These are phyloP conservation scores for Gossypium mustelinum DNA, from an alignment of 345 rosid species.

Conservation along the genomic window DNA sequence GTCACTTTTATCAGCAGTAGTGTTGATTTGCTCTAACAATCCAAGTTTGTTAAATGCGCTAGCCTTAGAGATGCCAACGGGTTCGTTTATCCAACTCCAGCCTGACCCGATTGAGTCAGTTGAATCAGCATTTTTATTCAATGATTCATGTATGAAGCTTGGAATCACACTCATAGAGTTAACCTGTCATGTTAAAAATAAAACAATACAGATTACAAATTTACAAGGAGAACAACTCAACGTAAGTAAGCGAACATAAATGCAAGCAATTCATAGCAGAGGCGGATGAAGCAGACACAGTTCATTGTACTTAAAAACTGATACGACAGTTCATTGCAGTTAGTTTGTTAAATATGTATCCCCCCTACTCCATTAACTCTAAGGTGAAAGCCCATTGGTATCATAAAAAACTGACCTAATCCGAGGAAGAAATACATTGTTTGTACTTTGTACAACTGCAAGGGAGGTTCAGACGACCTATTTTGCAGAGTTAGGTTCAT, in stretches of 20 bases:
- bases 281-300: neutral
- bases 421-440: neutral
- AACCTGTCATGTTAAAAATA: slow-evolving; percentile 39
- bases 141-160: slow-evolving; percentile 40
- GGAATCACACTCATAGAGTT: slow-evolving; percentile 60
- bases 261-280: too few relatives aligned
- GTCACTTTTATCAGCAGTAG: slow-evolving; percentile 81
- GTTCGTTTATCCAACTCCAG: slow-evolving; percentile 85
- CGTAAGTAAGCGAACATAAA: neutral
- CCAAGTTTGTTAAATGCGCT: slow-evolving; percentile 61
- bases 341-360: too few relatives aligned
- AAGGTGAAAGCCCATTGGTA: too few relatives aligned
- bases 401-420: neutral
- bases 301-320: neutral
- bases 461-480: neutral
- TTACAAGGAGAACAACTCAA: neutral
- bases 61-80: slow-evolving; percentile 69
- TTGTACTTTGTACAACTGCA: neutral
- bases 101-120: slow-evolving; percentile 38
- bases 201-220: slow-evolving; percentile 4
- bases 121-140: slow-evolving; percentile 40
- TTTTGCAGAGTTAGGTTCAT: neutral
- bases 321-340: too few relatives aligned
- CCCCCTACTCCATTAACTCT: too few relatives aligned
- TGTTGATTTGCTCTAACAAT: slow-evolving; percentile 78